Base-by-base conservation (phyloP, 805 yeast species). In the Myxozyma sirexii region DNA sequence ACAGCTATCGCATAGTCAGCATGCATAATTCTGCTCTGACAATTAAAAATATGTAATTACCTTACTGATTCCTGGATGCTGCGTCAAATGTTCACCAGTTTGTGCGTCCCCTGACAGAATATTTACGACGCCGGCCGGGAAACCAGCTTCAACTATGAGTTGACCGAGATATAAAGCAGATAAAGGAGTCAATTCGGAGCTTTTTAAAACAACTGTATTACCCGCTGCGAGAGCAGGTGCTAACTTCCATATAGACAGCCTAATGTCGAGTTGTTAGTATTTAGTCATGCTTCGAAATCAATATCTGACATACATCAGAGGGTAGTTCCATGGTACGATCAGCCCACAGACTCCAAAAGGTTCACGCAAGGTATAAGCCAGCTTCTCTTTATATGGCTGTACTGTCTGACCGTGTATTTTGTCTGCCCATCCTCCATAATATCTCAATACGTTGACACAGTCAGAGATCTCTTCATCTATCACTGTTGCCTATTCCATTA, bases 211-310 rank as follows among this genome's bases (percentile, higher is more conserved):
- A 47, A 86, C 81, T 13, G 83, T 80, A 74, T 88, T 87, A 56
- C 94, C 94, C 54, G 89, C 86, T 43, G 92, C 90, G 64, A 88
- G 75, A 8, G 96, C 94, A 23, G 93, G 93, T 27, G 88, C 90
- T 69, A 88, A 77, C 73, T 88, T 87, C 94, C 94, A 88, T n/a
- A 64, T 31, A 4, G 68, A 53, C 10, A 65, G 49, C 66, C 66
- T 62, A 8, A 17, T 45, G n/a, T 6, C 10, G 7, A 27, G 21
- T 5, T 21, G 35, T 48, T 15, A 43, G 39, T 26, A n/a, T 13
- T 35, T 13, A 33, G 6, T 3, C 24, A 23, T 13, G 12, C 6
- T 19, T 13, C 24, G 8, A 37, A 26, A 19, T 7, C 13, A 17
- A 31, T 12, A 33, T 10, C 4, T 29, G 10, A 38, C 56, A 12